Percentiles rank a stretch among this genome's conserved stretches.
phyloP scores from a whole-genome alignment of 2,329 filamentous ascomycete species.

The Chalaropsis ovoidea region DNA sequence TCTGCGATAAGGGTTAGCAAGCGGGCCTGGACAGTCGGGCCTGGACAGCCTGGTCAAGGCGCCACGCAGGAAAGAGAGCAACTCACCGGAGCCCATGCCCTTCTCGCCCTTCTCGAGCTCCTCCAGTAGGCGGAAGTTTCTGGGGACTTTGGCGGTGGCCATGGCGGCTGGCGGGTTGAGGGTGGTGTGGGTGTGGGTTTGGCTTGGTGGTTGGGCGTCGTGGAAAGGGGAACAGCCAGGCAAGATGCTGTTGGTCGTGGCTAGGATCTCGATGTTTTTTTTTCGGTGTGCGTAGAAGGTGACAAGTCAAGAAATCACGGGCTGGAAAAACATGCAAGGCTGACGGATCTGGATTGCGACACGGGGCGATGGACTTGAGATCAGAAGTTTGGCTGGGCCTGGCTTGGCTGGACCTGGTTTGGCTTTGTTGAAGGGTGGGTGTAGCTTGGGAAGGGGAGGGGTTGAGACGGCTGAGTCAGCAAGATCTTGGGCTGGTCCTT shows the following conservation, averaged over 20 bases:
- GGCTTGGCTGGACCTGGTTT: not conserved
- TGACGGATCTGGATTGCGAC: not conserved
- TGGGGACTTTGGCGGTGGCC: constrained; percentile 55
- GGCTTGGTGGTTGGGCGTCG: not conserved
- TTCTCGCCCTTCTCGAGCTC: constrained; percentile 99
- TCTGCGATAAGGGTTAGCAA: constrained; percentile 43
- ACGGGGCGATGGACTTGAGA: not conserved
- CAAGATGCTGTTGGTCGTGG: not conserved
- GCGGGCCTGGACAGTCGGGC: not conserved
- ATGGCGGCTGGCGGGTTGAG: constrained; percentile 30
- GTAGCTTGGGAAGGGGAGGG: constrained; percentile 7
- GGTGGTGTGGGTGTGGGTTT: not conserved
- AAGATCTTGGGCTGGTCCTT: not conserved
- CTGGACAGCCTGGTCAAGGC: not conserved
- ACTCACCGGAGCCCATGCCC: constrained; percentile 74
- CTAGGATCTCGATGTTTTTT: not conserved
- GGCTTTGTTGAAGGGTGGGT: not conserved
- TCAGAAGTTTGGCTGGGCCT: not conserved
- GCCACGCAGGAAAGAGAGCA: not conserved
- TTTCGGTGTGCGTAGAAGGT: not conserved
- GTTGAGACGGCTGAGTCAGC: constrained; percentile 11
- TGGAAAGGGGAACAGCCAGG: not conserved
- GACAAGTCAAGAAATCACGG: not conserved
- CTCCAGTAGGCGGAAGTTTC: constrained; percentile 92
- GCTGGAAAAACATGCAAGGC: not conserved